Base-by-base conservation (phyloP, 331 rosid genomes). In the Stylosanthes scabra region DNA sequence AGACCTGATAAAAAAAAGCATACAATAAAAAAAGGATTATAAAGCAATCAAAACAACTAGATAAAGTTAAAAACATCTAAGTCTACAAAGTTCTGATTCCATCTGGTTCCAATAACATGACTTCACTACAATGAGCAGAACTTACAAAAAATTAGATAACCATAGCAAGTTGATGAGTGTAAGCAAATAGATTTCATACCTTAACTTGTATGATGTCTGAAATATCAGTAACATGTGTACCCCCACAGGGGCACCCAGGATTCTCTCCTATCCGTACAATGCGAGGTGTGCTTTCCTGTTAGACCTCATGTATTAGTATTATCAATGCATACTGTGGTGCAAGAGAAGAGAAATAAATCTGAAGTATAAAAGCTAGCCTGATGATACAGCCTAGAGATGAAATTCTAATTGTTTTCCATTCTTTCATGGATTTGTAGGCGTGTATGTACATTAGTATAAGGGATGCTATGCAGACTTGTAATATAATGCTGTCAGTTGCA, bases 231-330 rank as follows among this genome's bases (percentile, higher is more conserved):
- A 91, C 91, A 68, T 85, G 93, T 44, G 96, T 89, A 62, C 97
- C 96, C 11, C 96, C 97, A 61, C 97, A 91, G 0, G 96, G 96
- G 72, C 97, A 86, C 56, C 91, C 96, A 9, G 83, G 86, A 71
- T 62, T 72, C 76, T 63, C 80, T 51, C 86, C 88, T 55, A 91
- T 56, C 80, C 70, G 81, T 68, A 91, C 81, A 72, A 89, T 70
- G 29, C 97, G 87, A 67, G 96, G 96, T 39, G 86, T 82, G 91
- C 87, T 89, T 13, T 42, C 88, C 93, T 89, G 86, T 46, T 59
- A 61, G 70, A 78, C 70, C 74, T 55, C 59, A 70, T 45, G 66
- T 46, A 37, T 74, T 78, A 16, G 77, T 25, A 75, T 63, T 25
- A 75, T 63, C 70, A 45, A 31, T 40, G 58, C 37, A 77, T 49